Conservation (phyloP, 2,329 filamentous ascomycete species). For the Plenodomus tracheiphilus region DNA sequence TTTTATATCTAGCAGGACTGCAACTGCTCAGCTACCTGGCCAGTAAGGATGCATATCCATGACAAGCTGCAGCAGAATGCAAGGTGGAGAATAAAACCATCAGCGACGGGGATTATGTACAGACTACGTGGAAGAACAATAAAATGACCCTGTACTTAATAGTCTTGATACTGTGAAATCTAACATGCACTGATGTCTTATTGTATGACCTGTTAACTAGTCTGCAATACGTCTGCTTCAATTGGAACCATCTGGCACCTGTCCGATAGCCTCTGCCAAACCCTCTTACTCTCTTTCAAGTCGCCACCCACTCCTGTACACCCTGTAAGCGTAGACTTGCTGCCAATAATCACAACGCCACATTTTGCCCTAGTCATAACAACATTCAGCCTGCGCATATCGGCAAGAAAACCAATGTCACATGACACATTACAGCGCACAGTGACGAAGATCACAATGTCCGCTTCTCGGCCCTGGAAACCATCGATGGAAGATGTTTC, state of each 20-base stretch:
- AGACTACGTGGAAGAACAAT: too few relatives aligned
- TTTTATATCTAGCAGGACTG: constrained; percentile 16
- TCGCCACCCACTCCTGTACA: constrained; percentile 26
- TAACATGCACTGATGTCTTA: too few relatives aligned
- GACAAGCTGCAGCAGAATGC: too few relatives aligned
- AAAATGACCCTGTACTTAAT: too few relatives aligned
- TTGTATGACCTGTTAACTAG: too few relatives aligned
- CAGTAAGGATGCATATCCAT: constrained; percentile 39
- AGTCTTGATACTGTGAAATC: too few relatives aligned
- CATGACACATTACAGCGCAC: constrained; percentile 47
- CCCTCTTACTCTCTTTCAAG: constrained; percentile 13
- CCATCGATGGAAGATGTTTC: constrained; percentile 49
- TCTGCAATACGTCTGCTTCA: too few relatives aligned
- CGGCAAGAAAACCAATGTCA: constrained; percentile 49
- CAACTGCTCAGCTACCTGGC: not conserved
- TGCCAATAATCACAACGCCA: constrained; percentile 37
- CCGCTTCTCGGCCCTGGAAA: constrained; percentile 51
- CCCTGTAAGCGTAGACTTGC: constrained; percentile 26
- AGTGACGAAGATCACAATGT: constrained; percentile 50
- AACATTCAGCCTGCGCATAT: constrained; percentile 49
- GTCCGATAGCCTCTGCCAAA: constrained; percentile 21
- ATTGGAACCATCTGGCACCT: constrained; percentile 7
- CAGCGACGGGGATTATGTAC: too few relatives aligned
- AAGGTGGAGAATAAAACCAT: too few relatives aligned
- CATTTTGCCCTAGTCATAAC: constrained; percentile 46